phyloP scores from a whole-genome alignment of 2,329 filamentous ascomycete species.

The Cytospora paraplurivora region DNA sequence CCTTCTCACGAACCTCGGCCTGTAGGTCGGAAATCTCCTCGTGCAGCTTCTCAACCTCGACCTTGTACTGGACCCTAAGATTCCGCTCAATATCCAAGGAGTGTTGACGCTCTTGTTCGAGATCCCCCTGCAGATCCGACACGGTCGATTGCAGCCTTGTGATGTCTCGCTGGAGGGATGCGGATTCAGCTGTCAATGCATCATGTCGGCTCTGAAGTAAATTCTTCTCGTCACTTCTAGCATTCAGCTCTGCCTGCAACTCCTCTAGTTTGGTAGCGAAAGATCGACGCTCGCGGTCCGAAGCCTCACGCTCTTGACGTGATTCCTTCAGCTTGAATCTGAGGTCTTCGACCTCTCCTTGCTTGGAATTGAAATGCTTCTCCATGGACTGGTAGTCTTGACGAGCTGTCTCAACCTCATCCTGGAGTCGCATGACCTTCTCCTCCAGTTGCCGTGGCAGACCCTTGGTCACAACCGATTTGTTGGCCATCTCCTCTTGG shows the following conservation, averaged over 20 bases:
- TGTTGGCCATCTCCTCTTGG: slow-evolving; percentile 77
- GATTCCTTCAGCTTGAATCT: slow-evolving; percentile 48
- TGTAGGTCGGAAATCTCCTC: slow-evolving; percentile 65
- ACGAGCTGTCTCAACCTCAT: slow-evolving; percentile 60
- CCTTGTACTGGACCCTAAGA: slow-evolving; percentile 55
- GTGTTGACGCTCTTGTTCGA: slow-evolving; percentile 58
- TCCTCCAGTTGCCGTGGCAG: slow-evolving; percentile 75
- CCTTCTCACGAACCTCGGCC: slow-evolving; percentile 67
- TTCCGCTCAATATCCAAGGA: slow-evolving; percentile 63
- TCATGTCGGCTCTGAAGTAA: slow-evolving; percentile 70
- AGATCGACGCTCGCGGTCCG: slow-evolving; percentile 41
- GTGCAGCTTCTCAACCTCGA: slow-evolving; percentile 56
- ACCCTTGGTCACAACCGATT: slow-evolving; percentile 74
- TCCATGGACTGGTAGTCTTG: slow-evolving; percentile 55
- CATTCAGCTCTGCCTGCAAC: slow-evolving; percentile 60
- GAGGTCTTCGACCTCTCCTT: slow-evolving; percentile 50
- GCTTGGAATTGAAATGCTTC: slow-evolving; percentile 50
- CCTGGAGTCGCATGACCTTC: slow-evolving; percentile 65
- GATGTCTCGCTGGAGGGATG: slow-evolving; percentile 67
- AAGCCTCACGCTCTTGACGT: slow-evolving; percentile 46
- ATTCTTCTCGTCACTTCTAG: slow-evolving; percentile 66
- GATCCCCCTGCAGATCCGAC: slow-evolving; percentile 49
- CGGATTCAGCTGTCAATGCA: slow-evolving; percentile 65
- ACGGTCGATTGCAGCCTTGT: slow-evolving; percentile 50
- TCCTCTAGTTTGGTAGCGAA: slow-evolving; percentile 55